Evolutionary conservation across 495 filamentous ascomycete species (phyloP), one percentile per base, ranked within the genome.

Genomic region (Aspergillus wentii): DNA sequence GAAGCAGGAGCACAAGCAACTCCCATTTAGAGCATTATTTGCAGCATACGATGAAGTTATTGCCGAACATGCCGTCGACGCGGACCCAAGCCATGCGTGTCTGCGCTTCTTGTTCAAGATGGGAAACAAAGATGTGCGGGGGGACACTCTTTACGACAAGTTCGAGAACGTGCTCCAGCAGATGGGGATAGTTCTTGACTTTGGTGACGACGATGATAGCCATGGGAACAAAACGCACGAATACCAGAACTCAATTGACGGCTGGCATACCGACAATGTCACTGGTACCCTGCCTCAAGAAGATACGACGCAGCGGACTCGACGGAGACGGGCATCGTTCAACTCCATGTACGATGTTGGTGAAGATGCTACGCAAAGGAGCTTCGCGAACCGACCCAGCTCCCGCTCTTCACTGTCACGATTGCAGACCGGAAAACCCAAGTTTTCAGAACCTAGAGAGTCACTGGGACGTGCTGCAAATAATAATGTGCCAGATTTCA

Each of bases 91-190:
- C 51, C 78, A 76, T 48, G 71, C 79, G 36, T 86, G 86, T 51
- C 72, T 86, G 60, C 78, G 83, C 55, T 80, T 89, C 56, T 59
- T 95, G 42, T 82, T 94, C 56, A 84, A 82, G 59, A 81, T 95
- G 64, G 85, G 86, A 26, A 80, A 77, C 47, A 62, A 73, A 49
- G 57, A 55, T 15, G 49, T 63, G 33, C 30, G 49, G 40, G 70
- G 66, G 30, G 45, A 65, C 28, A 69, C 68, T 2, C 59, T 89
- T 13, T 77, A 78, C 37, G 76, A 82, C 35, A 80, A 75, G 38
- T 86, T 90, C 52, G 75, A 82, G 59, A 69, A 64, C 26, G 46
- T 81, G 31, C 69, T 92, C 46, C 68, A 69, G 23, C 66, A 71
- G 36, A 69, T 83, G 68, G 81, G 79, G 23, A 86, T 90, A 44